Evolutionary conservation across 495 filamentous ascomycete species (phyloP), one percentile per base, ranked within the genome.

Genomic region (Podospora appendiculata): DNA sequence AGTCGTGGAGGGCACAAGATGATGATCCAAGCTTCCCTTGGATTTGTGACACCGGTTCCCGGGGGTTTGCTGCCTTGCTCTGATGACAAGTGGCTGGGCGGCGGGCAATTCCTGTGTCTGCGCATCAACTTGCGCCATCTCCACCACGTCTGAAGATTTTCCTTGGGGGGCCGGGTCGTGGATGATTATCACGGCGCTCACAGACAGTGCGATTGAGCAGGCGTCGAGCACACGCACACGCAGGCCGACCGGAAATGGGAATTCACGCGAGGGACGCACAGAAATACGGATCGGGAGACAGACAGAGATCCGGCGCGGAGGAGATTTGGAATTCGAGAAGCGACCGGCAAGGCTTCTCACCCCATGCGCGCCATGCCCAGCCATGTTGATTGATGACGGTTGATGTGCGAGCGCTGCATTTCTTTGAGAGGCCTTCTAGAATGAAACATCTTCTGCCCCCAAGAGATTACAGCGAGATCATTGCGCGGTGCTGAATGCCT

Each of bases 361-460:
- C 25, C 25, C 25, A 5, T 5, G 25, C 25, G 25, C 25, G 25
- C 25, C 25, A 25, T 25, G 25, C 25, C 25, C 25, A 5, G 25
- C 5, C 5, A 25, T 25, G 25, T 25, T 41, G 38, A 41, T 16
- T 41, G 38, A 25, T 5, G 12, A 41, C 11, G 38, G 4, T 41
- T 41, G 38, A 12, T 14, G 17, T 44, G 8, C 9, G 9, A 44
- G 13, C 9, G 50, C 44, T 54, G 43, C 50, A 49, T 50, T 57
- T 57, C 45, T 56, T 59, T 58, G 52, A 57, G 58, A 45, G 41
- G 47, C 9, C 56, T 63, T 61, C 60, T 65, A 63, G 63, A 65
- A 63, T 63, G 60, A 56, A 62, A 60, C 55, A 59, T 58, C 54
- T 57, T 48, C 50, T 63, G 52, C 52, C 61, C 42, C 17, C 19